Conservation (phyloP, 2,329 filamentous ascomycete species). For the Celoporthe dispersa region DNA sequence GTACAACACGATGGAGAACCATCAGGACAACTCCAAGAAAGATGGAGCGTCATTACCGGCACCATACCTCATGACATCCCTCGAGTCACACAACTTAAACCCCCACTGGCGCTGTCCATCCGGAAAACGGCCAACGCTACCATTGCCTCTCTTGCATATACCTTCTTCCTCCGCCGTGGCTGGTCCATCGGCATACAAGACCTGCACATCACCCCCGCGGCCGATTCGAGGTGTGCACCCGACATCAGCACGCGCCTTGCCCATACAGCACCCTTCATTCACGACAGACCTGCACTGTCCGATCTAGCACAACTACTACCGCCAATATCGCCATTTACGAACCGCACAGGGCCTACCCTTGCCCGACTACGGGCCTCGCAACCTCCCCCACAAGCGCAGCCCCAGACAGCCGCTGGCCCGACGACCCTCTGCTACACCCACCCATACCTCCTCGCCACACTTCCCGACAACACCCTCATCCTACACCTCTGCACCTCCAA, state of each 20-base stretch:
- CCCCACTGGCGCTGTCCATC: slow-evolving; percentile 81
- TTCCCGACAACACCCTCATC: slow-evolving; percentile 86
- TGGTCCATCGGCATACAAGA: slow-evolving; percentile 96
- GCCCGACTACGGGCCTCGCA: not conserved
- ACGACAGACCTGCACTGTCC: slow-evolving; percentile 13
- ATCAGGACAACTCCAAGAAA: not conserved
- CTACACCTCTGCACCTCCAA: slow-evolving; percentile 81
- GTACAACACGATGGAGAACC: slow-evolving; percentile 4
- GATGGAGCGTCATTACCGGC: slow-evolving; percentile 33
- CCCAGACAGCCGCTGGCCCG: slow-evolving; percentile 48
- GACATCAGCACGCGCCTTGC: slow-evolving; percentile 47
- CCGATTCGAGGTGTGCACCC: slow-evolving; percentile 29
- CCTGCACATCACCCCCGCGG: slow-evolving; percentile 60
- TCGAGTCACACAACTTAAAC: slow-evolving; percentile 79
- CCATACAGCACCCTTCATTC: slow-evolving; percentile 42
- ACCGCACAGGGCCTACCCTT: not conserved
- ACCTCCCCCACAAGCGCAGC: not conserved
- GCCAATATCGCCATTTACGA: not conserved
- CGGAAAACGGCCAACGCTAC: slow-evolving; percentile 67
- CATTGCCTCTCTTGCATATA: slow-evolving; percentile 86
- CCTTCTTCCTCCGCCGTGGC: slow-evolving; percentile 75
- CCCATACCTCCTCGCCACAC: slow-evolving; percentile 82
- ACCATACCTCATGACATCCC: slow-evolving; percentile 71
- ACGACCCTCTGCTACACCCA: slow-evolving; percentile 73
- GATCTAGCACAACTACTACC: slow-evolving; percentile 31